Evolutionary conservation across 1,284 basidiomycete genomes (phyloP), one percentile per base, ranked within the genome.

Genomic region (Malassezia obtusa): DNA sequence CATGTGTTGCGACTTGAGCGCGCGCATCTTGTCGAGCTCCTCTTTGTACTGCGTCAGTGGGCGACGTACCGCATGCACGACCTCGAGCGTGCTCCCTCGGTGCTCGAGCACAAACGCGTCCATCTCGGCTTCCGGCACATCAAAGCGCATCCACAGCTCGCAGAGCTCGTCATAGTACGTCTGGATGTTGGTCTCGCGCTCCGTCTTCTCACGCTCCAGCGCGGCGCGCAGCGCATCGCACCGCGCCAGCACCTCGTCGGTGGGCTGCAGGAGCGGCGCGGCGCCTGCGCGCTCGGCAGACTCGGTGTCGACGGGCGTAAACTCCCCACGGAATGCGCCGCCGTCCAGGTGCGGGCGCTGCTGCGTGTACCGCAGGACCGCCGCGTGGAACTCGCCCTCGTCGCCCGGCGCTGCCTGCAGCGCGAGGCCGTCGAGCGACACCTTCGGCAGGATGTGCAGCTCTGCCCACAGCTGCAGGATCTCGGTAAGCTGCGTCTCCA

Each of bases 1-100:
- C 83, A 98, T 87, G 51, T 86, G 82, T 63, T 90, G 84, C 47
- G 85, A 79, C 76, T 91, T 91, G 49, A 95, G 76, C 65, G 87
- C 84, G 21, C 88, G 77, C 84, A 96, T 91, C 52, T 91, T 81
- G 53, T 87, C 85, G 32, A 95, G 77, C 75, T 99, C 94, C 45
- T 82, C 81, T 64, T 91, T 85, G 68, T 99, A 99, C 50, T 57
- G 45, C 21, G 2, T 49, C 31, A 45, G 44, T 50, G 37, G 43
- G 17, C 22, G 38, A 40, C 38, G 38, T 40, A 40, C 38, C 14
- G 84, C 82, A 50, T 77, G 76, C 19, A 90, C 80, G 6, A 82
- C 82, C 10, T 80, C 80, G 44, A 84, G 81, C 9, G 85, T 89
- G 61, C 82, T 84, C 1, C 89, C 89, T 36, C 83, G 78, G 54